Evolutionary conservation across 257 asterid genomes (phyloP).

Genomic region (Scutellaria galericulata): DNA sequence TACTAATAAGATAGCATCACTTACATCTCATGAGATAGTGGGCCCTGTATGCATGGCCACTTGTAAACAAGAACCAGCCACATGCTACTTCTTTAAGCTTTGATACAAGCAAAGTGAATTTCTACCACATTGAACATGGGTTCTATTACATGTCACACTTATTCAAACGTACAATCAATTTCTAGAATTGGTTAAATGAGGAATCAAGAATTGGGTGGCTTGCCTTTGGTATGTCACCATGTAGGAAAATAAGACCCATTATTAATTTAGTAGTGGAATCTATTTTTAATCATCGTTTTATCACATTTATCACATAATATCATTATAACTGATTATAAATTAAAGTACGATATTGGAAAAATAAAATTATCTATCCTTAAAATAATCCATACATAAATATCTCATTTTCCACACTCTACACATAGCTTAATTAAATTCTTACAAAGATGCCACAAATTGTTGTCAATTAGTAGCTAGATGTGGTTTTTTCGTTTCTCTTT

Average conservation of each 20-base stretch:
- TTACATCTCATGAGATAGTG: constrained; percentile 23
- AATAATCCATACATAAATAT: neutral
- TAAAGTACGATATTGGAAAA: no score
- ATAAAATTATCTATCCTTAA: no score
- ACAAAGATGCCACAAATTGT: constrained; percentile 6
- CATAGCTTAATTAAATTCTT: constrained; percentile 9
- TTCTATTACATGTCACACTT: constrained; percentile 15
- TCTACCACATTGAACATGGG: constrained; percentile 23
- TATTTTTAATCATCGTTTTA: neutral
- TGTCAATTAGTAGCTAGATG: neutral
- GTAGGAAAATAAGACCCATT: neutral
- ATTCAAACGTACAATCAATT: constrained; percentile 24
- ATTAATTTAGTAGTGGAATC: constrained; percentile 24
- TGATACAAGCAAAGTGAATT: neutral
- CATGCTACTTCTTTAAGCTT: neutral
- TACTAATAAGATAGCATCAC: neutral
- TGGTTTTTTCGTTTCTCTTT: neutral
- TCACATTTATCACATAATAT: neutral
- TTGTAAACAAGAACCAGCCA: constrained; percentile 28
- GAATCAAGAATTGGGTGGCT: constrained; percentile 16
- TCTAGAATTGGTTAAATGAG: constrained; percentile 12
- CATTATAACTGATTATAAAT: neutral
- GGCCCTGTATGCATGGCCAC: constrained; percentile 28
- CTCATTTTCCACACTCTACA: neutral
- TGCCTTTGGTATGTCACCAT: neutral